Conservation (phyloP, 345 rosid species). For the Geranium rotundifolium region DNA sequence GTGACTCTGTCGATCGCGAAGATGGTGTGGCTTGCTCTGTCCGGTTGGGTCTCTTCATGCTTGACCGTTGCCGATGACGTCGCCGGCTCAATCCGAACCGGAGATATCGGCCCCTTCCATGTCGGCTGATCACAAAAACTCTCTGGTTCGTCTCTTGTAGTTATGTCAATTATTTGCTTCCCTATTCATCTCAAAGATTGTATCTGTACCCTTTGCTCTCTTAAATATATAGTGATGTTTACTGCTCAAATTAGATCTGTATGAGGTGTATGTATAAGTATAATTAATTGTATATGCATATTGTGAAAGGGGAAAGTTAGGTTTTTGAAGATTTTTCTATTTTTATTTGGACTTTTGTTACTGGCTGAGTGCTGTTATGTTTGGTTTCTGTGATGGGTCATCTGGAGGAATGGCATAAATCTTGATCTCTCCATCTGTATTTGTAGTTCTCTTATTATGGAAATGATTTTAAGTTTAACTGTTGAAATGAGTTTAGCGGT, state of each 20-base stretch:
- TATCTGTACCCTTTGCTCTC: neutral
- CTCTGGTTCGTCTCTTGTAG: slow-evolving; percentile 16
- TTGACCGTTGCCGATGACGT: slow-evolving; percentile 78
- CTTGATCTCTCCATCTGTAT: too few species aligned
- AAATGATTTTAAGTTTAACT: too few species aligned
- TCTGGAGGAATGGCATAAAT: too few species aligned
- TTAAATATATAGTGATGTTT: neutral
- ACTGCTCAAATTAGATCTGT: neutral
- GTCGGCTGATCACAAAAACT: slow-evolving; percentile 33
- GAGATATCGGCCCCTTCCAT: slow-evolving; percentile 82
- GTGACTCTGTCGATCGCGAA: slow-evolving; percentile 48
- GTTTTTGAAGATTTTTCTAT: neutral
- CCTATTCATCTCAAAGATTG: neutral
- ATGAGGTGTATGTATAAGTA: too few species aligned
- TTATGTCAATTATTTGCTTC: neutral
- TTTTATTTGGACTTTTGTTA: neutral
- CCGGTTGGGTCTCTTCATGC: slow-evolving; percentile 74
- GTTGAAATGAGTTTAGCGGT: too few species aligned
- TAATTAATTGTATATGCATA: too few species aligned
- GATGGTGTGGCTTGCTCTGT: slow-evolving; percentile 55
- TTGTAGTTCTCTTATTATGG: too few species aligned
- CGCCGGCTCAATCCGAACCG: slow-evolving; percentile 60
- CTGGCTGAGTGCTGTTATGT: too few species aligned
- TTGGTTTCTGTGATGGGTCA: too few species aligned
- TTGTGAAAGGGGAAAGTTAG: neutral